Base-by-base conservation (phyloP, 208 protist genomes). In the Phytomonas francai region DNA sequence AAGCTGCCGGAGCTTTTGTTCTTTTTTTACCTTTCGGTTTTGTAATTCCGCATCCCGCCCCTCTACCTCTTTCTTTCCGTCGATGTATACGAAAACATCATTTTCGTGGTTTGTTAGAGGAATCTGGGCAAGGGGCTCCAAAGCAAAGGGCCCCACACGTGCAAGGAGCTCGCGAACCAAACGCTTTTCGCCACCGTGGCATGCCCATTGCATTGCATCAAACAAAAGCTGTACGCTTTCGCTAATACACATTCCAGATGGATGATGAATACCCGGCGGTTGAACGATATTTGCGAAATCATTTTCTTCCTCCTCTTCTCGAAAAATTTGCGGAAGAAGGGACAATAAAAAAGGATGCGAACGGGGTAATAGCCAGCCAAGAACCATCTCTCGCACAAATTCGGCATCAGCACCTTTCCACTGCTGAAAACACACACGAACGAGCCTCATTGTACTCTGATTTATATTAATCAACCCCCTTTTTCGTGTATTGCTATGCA, bases 121-220 rank as follows among this genome's bases (percentile, higher is more conserved):
- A 22, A 34, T 2, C 14, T 34, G 42, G 29, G 51, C 8, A 19
- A 68, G 42, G 28, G 8, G 19, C 29, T 67, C 67, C n/a, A 72
- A 65, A 68, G 65, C 33, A 8, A 36, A 77, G 65, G 67, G 28
- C 49, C 65, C 29, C 56, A 67, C 42, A 31, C 59, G 33, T 59
- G 29, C 16, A 45, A 70, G 72, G 54, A 91, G 67, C 45, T 61
- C 65, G 29, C 76, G 80, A n/a, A 82, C 68, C 8, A 89, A 70
- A 19, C 42, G 2, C 60, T 81, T 83, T 11, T 69, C 64, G 16
- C 73, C 83, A 54, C 70, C 77, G 11, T 83, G 78, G 63, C 83
- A 80, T 27, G 76, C 73, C 87, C 87, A 92, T 0, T 79, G 45
- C 49, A 89, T 25, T 0, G 78, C 71, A 27, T 85, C 76, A 27